These are phyloP conservation scores for Allium cepa DNA, from an alignment of 106 monocot genomes.

Conservation along the genomic window DNA sequence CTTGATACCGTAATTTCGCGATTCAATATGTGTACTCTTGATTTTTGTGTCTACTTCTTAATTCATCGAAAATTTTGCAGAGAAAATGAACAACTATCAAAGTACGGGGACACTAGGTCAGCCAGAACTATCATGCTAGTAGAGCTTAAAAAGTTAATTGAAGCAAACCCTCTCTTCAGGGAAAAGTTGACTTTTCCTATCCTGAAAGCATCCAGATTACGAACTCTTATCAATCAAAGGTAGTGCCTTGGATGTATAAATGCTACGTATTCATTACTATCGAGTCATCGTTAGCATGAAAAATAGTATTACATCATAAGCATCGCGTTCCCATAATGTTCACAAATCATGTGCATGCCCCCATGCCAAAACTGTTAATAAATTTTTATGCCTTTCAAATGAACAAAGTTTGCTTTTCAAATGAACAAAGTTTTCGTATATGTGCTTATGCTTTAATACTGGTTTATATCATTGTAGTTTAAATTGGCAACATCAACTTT, in stretches of 20 bases:
- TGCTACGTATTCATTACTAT: neutral
- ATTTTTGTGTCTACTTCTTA: neutral
- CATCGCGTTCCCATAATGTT: neutral
- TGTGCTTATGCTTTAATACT: neutral
- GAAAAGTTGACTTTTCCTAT: conserved; percentile 64
- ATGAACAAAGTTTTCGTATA: neutral
- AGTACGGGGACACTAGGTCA: conserved; percentile 77
- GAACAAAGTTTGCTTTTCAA: neutral
- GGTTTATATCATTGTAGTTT: conserved; percentile 41
- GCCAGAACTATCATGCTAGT: conserved; percentile 65
- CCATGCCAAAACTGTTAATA: neutral
- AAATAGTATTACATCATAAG: neutral
- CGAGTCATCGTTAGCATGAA: no score
- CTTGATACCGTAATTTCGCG: no score
- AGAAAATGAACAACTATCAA: conserved; percentile 79
- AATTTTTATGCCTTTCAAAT: neutral
- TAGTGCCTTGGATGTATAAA: conserved; percentile 2
- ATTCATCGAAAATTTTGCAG: conserved; percentile 11
- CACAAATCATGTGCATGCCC: no score
- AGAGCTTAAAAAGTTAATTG: conserved; percentile 78
- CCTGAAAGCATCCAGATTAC: conserved; percentile 57
- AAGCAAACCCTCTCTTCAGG: conserved; percentile 70
- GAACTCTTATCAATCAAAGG: conserved; percentile 82
- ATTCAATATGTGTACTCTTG: no score
- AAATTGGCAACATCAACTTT: conserved; percentile 99